phyloP scores from a whole-genome alignment of 495 filamentous ascomycete genomes.

The Podospora anserina region DNA sequence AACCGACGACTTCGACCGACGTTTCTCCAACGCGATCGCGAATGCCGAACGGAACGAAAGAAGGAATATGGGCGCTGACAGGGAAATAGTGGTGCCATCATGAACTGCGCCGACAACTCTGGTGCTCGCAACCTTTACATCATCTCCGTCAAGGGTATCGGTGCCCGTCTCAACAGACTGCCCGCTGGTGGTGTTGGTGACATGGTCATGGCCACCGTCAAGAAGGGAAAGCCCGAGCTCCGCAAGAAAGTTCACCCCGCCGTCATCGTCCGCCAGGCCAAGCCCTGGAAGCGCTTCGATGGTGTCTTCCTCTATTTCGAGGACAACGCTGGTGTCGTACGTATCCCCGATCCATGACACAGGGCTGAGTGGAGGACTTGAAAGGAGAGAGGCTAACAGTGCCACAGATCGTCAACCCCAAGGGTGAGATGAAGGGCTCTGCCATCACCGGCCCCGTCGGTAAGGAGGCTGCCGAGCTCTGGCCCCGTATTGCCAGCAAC shows the following conservation, averaged over 20 bases:
- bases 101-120: slow-evolving; percentile 98
- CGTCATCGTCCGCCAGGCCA: slow-evolving; percentile 95
- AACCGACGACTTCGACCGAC: slow-evolving; percentile 18
- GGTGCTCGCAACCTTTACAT: slow-evolving; percentile 99
- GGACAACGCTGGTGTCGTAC: slow-evolving; percentile 98
- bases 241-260: slow-evolving; percentile 99
- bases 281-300: slow-evolving; percentile 97
- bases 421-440: slow-evolving; percentile 99
- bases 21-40: neutral
- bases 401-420: slow-evolving; percentile 94
- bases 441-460: slow-evolving; percentile 98
- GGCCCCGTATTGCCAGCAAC: slow-evolving; percentile 99
- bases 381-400: neutral
- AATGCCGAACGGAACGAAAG: neutral
- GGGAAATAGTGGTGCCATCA: slow-evolving; percentile 74
- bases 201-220: slow-evolving; percentile 99
- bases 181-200: slow-evolving; percentile 97
- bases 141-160: slow-evolving; percentile 99
- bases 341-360: slow-evolving; percentile 36
- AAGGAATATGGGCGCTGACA: slow-evolving; percentile 17
- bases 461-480: slow-evolving; percentile 99
- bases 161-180: slow-evolving; percentile 96
- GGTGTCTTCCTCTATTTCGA: slow-evolving; percentile 99
- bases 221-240: slow-evolving; percentile 99
- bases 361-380: neutral